Evolutionary conservation across 176 grass and related monocot genomes (phyloP).

Genomic region (Carex pumila): DNA sequence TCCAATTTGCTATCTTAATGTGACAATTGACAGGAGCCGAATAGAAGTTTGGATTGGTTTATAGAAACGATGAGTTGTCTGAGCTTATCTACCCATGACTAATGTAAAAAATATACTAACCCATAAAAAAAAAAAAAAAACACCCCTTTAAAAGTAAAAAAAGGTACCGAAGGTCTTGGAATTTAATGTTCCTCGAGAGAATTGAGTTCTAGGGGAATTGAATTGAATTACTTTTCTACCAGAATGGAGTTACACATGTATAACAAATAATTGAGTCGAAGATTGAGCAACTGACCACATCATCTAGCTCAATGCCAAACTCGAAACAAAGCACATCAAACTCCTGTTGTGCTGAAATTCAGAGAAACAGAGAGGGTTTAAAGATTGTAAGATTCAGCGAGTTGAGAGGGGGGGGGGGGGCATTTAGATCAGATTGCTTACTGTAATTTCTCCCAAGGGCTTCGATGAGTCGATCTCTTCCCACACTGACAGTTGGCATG

Average conservation of each 20-base stretch:
- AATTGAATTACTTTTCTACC: neutral
- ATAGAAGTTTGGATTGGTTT: neutral
- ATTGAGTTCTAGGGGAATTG: neutral
- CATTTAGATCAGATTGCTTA: neutral
- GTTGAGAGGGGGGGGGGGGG: neutral
- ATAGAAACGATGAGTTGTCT: neutral
- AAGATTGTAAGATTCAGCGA: neutral
- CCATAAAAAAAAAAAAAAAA: neutral
- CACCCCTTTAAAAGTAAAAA: neutral
- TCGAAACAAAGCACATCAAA: conserved; percentile 83
- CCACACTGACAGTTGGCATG: conserved; percentile 69
- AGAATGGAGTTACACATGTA: neutral
- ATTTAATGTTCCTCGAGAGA: neutral
- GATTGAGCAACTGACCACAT: conserved; percentile 42
- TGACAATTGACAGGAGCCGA: neutral
- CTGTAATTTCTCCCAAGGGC: conserved; percentile 49
- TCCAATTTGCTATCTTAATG: neutral
- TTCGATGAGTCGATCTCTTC: conserved; percentile 54
- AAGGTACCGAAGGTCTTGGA: neutral
- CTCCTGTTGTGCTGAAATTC: conserved; percentile 58
- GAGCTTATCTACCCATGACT: neutral
- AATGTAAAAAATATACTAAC: neutral
- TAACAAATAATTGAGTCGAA: neutral
- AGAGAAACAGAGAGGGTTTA: neutral
- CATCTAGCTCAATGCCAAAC: conserved; percentile 98